Conservation (phyloP, 1,284 basidiomycete species). For the Moniliella sp. region DNA sequence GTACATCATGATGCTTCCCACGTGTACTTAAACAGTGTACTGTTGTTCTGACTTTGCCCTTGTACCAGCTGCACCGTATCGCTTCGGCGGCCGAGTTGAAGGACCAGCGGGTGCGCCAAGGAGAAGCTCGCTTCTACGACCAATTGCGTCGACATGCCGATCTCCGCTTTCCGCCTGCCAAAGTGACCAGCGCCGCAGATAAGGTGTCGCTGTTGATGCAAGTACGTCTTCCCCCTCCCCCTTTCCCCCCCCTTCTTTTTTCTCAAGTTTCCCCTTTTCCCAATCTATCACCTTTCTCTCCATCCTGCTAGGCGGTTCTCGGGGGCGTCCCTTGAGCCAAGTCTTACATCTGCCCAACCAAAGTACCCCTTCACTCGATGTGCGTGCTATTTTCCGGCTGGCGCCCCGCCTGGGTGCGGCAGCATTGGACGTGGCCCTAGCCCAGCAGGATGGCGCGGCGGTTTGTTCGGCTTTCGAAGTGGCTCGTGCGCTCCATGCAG, state of each 20-base stretch:
- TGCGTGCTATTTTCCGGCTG: constrained; percentile 8
- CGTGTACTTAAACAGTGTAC: no score
- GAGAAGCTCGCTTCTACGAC: constrained; percentile 20
- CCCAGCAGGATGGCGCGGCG: not conserved
- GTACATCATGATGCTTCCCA: no score
- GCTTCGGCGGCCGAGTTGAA: constrained; percentile 24
- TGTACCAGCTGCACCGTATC: constrained; percentile 8
- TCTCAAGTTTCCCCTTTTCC: not conserved
- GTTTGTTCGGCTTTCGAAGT: constrained; percentile 1
- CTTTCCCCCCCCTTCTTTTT: not conserved
- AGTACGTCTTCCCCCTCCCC: constrained; percentile 3
- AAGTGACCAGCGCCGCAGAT: constrained; percentile 9
- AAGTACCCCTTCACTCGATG: constrained; percentile 6
- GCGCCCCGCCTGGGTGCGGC: constrained; percentile 1
- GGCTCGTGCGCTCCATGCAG: constrained; percentile 42
- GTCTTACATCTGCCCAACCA: not conserved
- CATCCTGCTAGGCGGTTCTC: constrained; percentile 2
- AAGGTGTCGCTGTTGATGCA: constrained; percentile 20
- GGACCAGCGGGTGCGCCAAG: constrained; percentile 26
- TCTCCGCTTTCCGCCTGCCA: constrained; percentile 17
- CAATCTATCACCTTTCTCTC: not conserved
- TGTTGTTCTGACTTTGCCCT: not conserved
- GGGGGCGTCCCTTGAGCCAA: constrained; percentile 9
- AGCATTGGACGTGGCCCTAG: constrained; percentile 1
- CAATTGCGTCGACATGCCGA: constrained; percentile 7